Conservation (phyloP, 192 early-diverging fungal genomes). For the Powellomyces hirtus region DNA sequence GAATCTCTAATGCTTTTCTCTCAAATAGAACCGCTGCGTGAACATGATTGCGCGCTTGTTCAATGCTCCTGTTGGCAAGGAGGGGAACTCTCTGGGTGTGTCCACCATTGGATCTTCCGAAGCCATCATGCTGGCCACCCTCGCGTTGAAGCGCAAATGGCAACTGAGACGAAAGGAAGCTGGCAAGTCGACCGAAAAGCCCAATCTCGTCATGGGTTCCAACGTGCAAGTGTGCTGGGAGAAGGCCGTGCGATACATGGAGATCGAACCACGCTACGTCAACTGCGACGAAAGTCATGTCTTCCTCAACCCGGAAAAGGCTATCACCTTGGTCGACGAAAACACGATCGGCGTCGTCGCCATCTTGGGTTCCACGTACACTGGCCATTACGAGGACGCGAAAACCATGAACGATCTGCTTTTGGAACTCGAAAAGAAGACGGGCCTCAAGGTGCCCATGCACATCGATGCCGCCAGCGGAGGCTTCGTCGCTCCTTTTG, state of each 20-base stretch:
- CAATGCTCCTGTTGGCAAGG: conserved; percentile 41
- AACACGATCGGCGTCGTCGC: conserved; percentile 81
- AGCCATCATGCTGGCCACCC: conserved; percentile 71
- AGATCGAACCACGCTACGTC: conserved; percentile 69
- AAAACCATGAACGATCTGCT: conserved; percentile 59
- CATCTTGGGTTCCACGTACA: conserved; percentile 79
- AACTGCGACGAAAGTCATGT: conserved; percentile 54
- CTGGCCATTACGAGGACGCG: conserved; percentile 82
- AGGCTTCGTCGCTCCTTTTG: conserved; percentile 85
- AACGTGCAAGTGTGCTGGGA: conserved; percentile 76
- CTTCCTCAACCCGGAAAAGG: conserved; percentile 58
- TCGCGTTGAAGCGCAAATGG: conserved; percentile 82
- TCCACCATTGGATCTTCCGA: conserved; percentile 79
- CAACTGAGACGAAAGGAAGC: conserved; percentile 52
- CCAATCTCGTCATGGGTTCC: conserved; percentile 76
- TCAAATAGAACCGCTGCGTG: conserved; percentile 50
- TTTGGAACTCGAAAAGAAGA: conserved; percentile 57
- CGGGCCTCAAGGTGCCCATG: conserved; percentile 70
- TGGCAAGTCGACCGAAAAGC: conserved; percentile 66
- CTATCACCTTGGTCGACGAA: conserved; percentile 70
- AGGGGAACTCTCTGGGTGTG: conserved; percentile 56
- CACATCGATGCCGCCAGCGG: conserved; percentile 86
- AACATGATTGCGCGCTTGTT: conserved; percentile 70
- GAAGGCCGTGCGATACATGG: conserved; percentile 69
- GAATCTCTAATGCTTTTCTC: not conserved